phyloP scores from a whole-genome alignment of 345 rosid genomes.

The Luvunga scandens region DNA sequence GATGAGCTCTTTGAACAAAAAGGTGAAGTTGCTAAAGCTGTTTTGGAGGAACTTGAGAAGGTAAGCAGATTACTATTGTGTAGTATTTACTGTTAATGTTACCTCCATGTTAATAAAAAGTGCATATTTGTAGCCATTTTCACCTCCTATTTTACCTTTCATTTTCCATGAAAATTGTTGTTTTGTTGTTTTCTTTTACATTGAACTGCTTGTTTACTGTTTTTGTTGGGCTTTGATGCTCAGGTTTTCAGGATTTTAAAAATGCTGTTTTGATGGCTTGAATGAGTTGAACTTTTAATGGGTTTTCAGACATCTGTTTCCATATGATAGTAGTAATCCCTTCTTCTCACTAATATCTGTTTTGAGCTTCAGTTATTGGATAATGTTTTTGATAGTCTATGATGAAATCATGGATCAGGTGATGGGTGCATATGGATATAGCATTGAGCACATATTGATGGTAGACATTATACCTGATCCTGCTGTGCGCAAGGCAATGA shows the following conservation, averaged over 20 bases:
- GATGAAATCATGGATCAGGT: constrained; percentile 46
- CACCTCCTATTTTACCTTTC: not conserved
- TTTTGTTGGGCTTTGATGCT: not conserved
- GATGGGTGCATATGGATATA: constrained; percentile 92
- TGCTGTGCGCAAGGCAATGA: constrained; percentile 93
- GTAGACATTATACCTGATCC: constrained; percentile 93
- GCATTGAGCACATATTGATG: constrained; percentile 95
- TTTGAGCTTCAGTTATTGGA: not conserved
- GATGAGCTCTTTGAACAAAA: constrained; percentile 96
- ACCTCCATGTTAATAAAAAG: not conserved
- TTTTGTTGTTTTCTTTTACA: not conserved
- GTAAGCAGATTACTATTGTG: constrained; percentile 23
- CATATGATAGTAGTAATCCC: not conserved
- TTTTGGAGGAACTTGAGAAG: constrained; percentile 94
- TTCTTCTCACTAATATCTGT: not conserved
- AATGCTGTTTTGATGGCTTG: not conserved
- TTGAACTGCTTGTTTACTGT: not conserved
- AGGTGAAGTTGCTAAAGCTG: constrained; percentile 95
- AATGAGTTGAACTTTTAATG: not conserved
- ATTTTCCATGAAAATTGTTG: not conserved
- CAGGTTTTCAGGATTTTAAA: not conserved
- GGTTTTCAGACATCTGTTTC: not conserved
- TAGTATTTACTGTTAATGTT: not conserved
- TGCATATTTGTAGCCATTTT: not conserved
- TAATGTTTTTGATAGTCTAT: constrained; percentile 5